Percentiles rank a stretch among this genome's conserved stretches.
phyloP scores from a whole-genome alignment of 2,329 filamentous ascomycete genomes.

The Dichotomopilus funicola region DNA sequence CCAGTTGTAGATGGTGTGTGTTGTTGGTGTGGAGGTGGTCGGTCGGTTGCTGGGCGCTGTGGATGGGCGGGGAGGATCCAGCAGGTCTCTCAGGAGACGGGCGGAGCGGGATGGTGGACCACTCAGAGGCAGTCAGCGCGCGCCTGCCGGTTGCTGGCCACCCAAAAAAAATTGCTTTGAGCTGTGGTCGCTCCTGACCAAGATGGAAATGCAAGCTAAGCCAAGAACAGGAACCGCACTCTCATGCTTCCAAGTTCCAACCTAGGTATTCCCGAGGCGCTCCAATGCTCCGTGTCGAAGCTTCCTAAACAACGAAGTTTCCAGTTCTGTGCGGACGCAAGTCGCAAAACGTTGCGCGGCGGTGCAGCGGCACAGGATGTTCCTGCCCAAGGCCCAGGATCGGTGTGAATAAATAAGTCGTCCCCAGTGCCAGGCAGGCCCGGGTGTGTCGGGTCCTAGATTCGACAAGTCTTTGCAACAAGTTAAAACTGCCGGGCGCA shows the following conservation, averaged over 20 bases:
- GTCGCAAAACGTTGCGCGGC: not conserved
- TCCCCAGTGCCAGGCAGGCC: no score
- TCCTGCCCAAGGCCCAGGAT: no score
- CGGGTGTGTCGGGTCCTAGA: no score
- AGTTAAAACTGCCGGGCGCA: not conserved
- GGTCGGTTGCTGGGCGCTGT: slow-evolving; percentile 6
- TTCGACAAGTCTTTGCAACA: not conserved
- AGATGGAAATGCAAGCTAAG: not conserved
- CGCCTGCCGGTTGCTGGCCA: slow-evolving; percentile 1
- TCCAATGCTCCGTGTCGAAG: not conserved
- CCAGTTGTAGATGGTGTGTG: not conserved
- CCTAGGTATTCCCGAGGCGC: not conserved
- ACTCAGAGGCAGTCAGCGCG: slow-evolving; percentile 9
- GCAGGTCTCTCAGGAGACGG: slow-evolving; percentile 26
- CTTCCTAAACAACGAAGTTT: not conserved
- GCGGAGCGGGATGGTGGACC: not conserved
- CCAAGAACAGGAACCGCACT: no score
- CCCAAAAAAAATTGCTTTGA: slow-evolving; percentile 3
- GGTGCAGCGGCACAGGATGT: not conserved
- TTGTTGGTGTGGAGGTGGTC: no score
- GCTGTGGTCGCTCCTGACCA: slow-evolving; percentile 1
- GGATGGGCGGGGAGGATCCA: slow-evolving; percentile 14
- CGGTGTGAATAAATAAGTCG: no score
- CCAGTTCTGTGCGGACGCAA: not conserved
- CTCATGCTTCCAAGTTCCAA: no score